Conservation (phyloP, 2,329 filamentous ascomycete species). For the Plectosphaerella cucumerina region DNA sequence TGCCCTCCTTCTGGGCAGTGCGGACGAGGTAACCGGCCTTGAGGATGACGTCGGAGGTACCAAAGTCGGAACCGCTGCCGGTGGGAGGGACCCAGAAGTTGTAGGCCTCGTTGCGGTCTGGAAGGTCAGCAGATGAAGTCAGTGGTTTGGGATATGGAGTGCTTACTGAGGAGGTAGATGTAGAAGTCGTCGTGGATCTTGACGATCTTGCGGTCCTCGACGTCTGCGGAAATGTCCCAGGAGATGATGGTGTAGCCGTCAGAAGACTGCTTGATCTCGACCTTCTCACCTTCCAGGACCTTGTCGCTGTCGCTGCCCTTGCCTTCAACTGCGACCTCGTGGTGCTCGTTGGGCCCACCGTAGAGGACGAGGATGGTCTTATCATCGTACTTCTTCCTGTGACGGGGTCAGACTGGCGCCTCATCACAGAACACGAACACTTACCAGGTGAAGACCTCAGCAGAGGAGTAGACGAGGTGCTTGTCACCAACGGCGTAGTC, state of each 20-base stretch:
- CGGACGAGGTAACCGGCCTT: conserved; percentile 63
- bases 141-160: rapidly evolving
- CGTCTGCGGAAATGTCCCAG: conserved; percentile 51
- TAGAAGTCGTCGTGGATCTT: conserved; percentile 43
- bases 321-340: conserved; percentile 53
- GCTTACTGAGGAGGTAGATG: conserved; percentile 52
- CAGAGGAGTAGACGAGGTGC: conserved; percentile 62
- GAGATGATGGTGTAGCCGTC: conserved; percentile 12
- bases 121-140: conserved; percentile 3
- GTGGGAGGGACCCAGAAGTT: conserved; percentile 62
- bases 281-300: conserved; percentile 25
- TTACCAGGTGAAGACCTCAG: conserved; percentile 63
- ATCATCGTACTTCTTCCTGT: conserved; percentile 49
- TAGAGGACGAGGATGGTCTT: conserved; percentile 62
- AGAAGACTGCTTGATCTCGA: conserved; percentile 6
- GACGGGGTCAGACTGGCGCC: not conserved
- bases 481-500: conserved; percentile 61
- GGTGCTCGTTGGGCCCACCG: conserved; percentile 55
- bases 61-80: conserved; percentile 23
- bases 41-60: conserved; percentile 48
- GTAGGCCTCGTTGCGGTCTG: conserved; percentile 63
- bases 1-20: conserved; percentile 50
- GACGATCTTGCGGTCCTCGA: conserved; percentile 46
- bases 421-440: not conserved
- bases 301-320: conserved; percentile 20